These are phyloP conservation scores for Aphanomyces stellatus DNA, from an alignment of 352 stramenopile species.

Conservation along the genomic window DNA sequence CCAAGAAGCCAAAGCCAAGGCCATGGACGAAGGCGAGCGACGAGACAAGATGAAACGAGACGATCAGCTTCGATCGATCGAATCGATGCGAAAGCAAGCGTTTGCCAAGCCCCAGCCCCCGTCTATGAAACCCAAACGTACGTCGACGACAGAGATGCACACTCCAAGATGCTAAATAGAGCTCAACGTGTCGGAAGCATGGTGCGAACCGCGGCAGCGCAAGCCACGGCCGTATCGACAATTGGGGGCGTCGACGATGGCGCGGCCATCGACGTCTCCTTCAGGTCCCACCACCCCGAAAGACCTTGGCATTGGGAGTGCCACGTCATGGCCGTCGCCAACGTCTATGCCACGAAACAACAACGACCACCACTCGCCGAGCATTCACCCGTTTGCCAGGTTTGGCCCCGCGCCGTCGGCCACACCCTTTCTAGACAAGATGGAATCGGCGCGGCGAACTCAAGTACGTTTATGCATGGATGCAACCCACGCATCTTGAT, in stretches of 20 bases:
- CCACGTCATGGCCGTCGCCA: neutral
- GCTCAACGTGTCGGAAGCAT: neutral
- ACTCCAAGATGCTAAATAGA: neutral
- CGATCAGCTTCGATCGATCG: slow-evolving; percentile 2
- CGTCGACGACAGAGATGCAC: neutral
- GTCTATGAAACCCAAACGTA: neutral
- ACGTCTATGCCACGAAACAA: neutral
- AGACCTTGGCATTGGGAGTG: neutral
- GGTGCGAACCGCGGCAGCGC: neutral
- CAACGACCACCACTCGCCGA: neutral
- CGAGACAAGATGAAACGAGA: neutral
- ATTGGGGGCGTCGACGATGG: neutral
- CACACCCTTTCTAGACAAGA: neutral
- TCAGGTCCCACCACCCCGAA: no score
- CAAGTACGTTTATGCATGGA: neutral
- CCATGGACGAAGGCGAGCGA: neutral
- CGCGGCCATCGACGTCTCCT: neutral
- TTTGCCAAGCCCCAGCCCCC: neutral
- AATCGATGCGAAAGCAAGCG: slow-evolving; percentile 7
- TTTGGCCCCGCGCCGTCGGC: slow-evolving; percentile 2
- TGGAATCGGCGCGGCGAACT: neutral
- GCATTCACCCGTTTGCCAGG: slow-evolving; percentile 2
- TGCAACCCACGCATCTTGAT: no score
- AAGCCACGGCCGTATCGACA: neutral
- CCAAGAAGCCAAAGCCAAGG: neutral